Evolutionary conservation across 495 filamentous ascomycete genomes (phyloP).

Genomic region (Hypoxylon crocopeplum): DNA sequence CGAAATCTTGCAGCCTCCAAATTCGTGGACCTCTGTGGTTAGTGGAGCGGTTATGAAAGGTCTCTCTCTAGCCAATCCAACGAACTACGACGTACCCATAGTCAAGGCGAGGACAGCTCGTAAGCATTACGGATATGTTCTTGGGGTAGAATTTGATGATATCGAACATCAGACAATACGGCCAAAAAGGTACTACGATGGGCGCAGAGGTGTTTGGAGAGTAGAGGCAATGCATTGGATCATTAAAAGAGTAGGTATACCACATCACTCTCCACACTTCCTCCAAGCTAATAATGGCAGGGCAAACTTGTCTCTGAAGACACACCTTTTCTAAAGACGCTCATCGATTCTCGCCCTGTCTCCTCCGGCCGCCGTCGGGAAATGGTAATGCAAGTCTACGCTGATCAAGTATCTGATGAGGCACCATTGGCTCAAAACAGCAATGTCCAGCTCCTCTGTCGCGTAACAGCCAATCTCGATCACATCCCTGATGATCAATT

Average conservation of each 20-base stretch:
- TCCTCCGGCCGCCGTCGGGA: slow-evolving; percentile 30
- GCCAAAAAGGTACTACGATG: background rate
- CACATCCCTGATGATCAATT: slow-evolving; percentile 41
- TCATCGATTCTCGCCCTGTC: slow-evolving; percentile 34
- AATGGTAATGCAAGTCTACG: slow-evolving; percentile 36
- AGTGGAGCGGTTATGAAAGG: slow-evolving; percentile 54
- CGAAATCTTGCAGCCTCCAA: slow-evolving; percentile 65
- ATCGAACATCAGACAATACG: background rate
- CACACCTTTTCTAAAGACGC: slow-evolving; percentile 33
- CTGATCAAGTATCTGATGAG: slow-evolving; percentile 29
- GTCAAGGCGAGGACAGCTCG: slow-evolving; percentile 56
- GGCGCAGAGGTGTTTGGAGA: slow-evolving; percentile 33
- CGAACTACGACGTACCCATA: slow-evolving; percentile 44
- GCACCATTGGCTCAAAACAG: slow-evolving; percentile 37
- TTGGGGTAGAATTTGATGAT: slow-evolving; percentile 38
- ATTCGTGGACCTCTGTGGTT: slow-evolving; percentile 63
- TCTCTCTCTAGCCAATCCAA: slow-evolving; percentile 42
- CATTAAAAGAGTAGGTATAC: slow-evolving; percentile 22
- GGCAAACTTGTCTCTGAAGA: slow-evolving; percentile 44
- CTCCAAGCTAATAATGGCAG: background rate
- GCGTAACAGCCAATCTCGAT: slow-evolving; percentile 40
- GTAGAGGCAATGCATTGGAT: slow-evolving; percentile 45
- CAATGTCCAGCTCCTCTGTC: slow-evolving; percentile 34
- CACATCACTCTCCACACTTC: background rate
- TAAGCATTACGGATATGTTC: slow-evolving; percentile 56